Conservation (phyloP, 2,329 filamentous ascomycete species). For the Teratosphaeria zuluensis region DNA sequence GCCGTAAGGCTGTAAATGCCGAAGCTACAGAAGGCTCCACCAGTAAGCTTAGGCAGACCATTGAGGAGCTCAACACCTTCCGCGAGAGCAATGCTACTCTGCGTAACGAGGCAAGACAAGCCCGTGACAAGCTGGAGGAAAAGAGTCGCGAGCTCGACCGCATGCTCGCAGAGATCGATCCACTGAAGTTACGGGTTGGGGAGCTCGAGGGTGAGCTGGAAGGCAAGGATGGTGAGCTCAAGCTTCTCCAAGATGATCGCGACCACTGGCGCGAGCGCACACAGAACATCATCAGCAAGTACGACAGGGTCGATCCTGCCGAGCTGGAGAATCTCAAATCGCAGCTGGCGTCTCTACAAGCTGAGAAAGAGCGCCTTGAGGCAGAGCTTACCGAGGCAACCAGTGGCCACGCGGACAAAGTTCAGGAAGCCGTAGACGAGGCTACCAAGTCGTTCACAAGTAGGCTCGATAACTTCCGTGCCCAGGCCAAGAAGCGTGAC, state of each 20-base stretch:
- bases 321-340: slow-evolving; percentile 85
- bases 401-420: slow-evolving; percentile 37
- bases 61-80: slow-evolving; percentile 92
- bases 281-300: slow-evolving; percentile 90
- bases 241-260: slow-evolving; percentile 79
- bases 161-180: slow-evolving; percentile 65
- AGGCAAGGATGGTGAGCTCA: slow-evolving; percentile 78
- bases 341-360: slow-evolving; percentile 48
- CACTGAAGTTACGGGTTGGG: slow-evolving; percentile 67
- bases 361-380: slow-evolving; percentile 46
- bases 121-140: slow-evolving; percentile 64
- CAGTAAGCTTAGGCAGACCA: slow-evolving; percentile 83
- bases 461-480: slow-evolving; percentile 24
- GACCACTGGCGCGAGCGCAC: slow-evolving; percentile 94
- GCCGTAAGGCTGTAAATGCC: slow-evolving; percentile 62
- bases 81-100: slow-evolving; percentile 89
- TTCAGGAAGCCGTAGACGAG: slow-evolving; percentile 22
- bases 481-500: slow-evolving; percentile 40
- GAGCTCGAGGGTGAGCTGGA: slow-evolving; percentile 75
- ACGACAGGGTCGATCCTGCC: slow-evolving; percentile 86
- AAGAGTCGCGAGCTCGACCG: slow-evolving; percentile 67
- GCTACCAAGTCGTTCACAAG: slow-evolving; percentile 3
- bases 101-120: slow-evolving; percentile 72
- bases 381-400: slow-evolving; percentile 42
- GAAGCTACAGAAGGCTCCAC: slow-evolving; percentile 67